Base-by-base conservation (phyloP, 2,329 filamentous ascomycete genomes). In the Fusarium tjaetaba region DNA sequence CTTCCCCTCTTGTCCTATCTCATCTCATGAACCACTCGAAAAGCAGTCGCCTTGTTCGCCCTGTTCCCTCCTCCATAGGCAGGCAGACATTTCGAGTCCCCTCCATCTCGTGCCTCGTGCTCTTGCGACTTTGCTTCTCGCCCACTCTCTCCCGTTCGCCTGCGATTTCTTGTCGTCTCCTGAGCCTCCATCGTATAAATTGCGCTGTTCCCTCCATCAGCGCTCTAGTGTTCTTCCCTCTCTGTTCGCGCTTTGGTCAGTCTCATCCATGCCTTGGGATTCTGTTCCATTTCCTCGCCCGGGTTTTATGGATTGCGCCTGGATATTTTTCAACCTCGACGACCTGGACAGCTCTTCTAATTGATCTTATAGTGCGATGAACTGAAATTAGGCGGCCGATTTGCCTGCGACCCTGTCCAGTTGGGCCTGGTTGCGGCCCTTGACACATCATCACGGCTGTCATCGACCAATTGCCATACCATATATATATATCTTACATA, bases 341-440 rank as follows among this genome's bases (percentile, higher is more conserved):
- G 34, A 24, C 55, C 61, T 39, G 55, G 63, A 69, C 60, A 69
- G 38, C 63, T 61, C 45, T 53, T 71, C 49, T 61, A 72, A 70
- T 59, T 70, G 60, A 68, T 48, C 28, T 41, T 52, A 36, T 69
- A 80, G 78, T 80, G 78, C 79, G 65, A 82, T 82, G 80, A 81
- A 81, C 77, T 82, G 79, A 79, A 79, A 49, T 71, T 80, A 78
- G 76, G 73, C 68, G 64, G 68, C 69, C 72, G 71, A 69, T 71
- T 67, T 75, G 74, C 75, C 78, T 80, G 80, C 78, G 81, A 82
- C 79, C 81, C 78, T 68, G 75, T 76, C 56, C 56, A 51, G 43
- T 76, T 70, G 79, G 79, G 77, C 80, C 77, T 79, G 79, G 79
- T 80, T 77, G 77, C 71, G 65, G 77, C 73, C 76, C 71, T 72